Evolutionary conservation across 2,329 filamentous ascomycete species (phyloP).

Genomic region (Clarireedia sp.): DNA sequence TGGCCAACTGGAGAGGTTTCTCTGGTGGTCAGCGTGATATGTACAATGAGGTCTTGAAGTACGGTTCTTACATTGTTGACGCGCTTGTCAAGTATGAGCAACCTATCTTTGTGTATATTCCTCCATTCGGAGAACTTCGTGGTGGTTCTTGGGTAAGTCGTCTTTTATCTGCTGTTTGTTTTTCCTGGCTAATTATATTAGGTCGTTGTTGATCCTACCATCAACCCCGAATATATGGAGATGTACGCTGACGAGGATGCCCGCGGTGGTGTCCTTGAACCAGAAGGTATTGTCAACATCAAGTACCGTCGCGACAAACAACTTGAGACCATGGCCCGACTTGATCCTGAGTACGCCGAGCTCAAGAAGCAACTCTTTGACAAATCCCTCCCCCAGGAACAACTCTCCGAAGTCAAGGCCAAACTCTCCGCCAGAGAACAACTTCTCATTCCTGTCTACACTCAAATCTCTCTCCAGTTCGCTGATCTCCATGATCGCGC

Average conservation of each 20-base stretch:
- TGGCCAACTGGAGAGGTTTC: conserved; percentile 99
- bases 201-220: conserved; percentile 96
- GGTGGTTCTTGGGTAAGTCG: conserved; percentile 82
- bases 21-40: conserved; percentile 98
- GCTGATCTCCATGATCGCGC: conserved; percentile 95
- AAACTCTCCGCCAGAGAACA: conserved; percentile 83
- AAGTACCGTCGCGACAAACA: conserved; percentile 98
- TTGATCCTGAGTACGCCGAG: conserved; percentile 74
- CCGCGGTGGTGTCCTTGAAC: conserved; percentile 94
- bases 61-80: conserved; percentile 98
- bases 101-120: conserved; percentile 98
- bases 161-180: neutral
- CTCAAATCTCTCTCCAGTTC: conserved; percentile 92
- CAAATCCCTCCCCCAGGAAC: conserved; percentile 58
- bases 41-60: conserved; percentile 99
- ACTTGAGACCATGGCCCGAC: conserved; percentile 91
- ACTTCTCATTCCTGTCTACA: conserved; percentile 83
- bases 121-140: conserved; percentile 90
- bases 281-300: conserved; percentile 96
- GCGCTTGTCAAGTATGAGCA: conserved; percentile 98
- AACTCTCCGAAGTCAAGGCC: conserved; percentile 70
- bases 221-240: conserved; percentile 95
- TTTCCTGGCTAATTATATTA: conserved; percentile 31
- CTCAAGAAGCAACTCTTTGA: conserved; percentile 72
- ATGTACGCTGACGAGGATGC: conserved; percentile 98